Evolutionary conservation across 2,329 filamentous ascomycete genomes (phyloP), one percentile per base, ranked within the genome.

Genomic region (Coniochaeta prunicola): DNA sequence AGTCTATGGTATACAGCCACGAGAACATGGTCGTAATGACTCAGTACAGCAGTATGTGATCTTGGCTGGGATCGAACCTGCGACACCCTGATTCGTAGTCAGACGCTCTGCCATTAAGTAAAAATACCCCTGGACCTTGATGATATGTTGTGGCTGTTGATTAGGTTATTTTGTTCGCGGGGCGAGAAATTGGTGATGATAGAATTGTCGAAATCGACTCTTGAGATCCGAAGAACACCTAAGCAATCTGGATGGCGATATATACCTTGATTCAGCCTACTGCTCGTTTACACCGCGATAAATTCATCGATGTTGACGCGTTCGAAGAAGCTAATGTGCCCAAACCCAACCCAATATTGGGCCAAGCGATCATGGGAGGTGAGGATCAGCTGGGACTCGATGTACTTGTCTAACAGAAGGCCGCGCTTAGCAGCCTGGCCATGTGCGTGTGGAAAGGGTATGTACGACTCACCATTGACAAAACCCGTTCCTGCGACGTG

Each of bases 401-500:
- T 89, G 65, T 85, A 96, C 60, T 81, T 81, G 66, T 92, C 90
- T 93, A 57, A 3, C 60, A n/a, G 26, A 17, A 30, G 19, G 26
- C 19, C 1, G 33, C 60, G 38, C 60, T 59, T n/a, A 62, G 57
- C 38, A 57, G 10, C 58, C 26, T n/a, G 59, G 24, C 17, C 13
- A 48, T 42, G 8, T n/a, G 30, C 6, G 33, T 12, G 8, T 38
- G 10, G 2, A 40, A 26, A 26, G 15, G 17, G 40, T 5, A 21
- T 38, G 33, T 38, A 12, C 21, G 74, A n/a, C 87, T 77, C 70
- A 94, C 92, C 88, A 66, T 87, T 76, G 45, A 76, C 70, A 68
- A 94, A 97, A 1, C 87, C 89, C 12, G 80, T 79, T 1, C 79
- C 80, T 1, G 92, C 92, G 63, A 96, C 84, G 71, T 96, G 92